A percentile compares a stretch with the other conserved stretches of the same genome.
Evolutionary conservation across 140 eudicot species (phyloP).

Genomic region (Ambrosia hybrid): DNA sequence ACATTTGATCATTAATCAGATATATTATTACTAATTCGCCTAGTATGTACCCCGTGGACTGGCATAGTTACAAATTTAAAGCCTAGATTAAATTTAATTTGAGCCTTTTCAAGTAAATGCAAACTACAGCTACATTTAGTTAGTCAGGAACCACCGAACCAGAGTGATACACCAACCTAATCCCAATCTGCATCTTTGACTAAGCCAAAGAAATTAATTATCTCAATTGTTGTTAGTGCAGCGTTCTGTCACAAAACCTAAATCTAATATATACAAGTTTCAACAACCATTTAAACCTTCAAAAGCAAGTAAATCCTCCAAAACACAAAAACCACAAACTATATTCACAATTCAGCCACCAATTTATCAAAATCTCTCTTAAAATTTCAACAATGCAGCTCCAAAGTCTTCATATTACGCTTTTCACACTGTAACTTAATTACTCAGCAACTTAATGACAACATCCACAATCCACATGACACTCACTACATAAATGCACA

Average conservation of each 20-base stretch:
- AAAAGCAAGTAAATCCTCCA: too few species aligned
- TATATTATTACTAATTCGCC: not conserved
- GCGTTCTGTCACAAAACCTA: not conserved
- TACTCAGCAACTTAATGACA: not conserved
- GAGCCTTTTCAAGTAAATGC: not conserved
- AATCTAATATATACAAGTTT: too few species aligned
- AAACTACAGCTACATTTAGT: not conserved
- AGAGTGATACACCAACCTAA: not conserved
- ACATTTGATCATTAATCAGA: too few species aligned
- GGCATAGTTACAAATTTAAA: not conserved
- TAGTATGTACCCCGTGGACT: not conserved
- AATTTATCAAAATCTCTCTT: too few species aligned
- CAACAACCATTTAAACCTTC: too few species aligned
- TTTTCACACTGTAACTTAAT: too few species aligned
- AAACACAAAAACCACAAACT: too few species aligned
- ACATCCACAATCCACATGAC: not conserved
- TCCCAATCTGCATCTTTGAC: too few species aligned
- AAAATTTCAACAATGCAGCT: slow-evolving; percentile 1
- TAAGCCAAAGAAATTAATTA: too few species aligned
- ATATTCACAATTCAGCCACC: too few species aligned
- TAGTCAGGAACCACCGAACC: slow-evolving; percentile 7
- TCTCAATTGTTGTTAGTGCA: too few species aligned
- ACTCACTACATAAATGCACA: slow-evolving; percentile 12
- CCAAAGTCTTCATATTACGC: not conserved
- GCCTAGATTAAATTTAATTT: not conserved